phyloP scores from a whole-genome alignment of 345 rosid species.

The Diplotaxis tenuifolia region DNA sequence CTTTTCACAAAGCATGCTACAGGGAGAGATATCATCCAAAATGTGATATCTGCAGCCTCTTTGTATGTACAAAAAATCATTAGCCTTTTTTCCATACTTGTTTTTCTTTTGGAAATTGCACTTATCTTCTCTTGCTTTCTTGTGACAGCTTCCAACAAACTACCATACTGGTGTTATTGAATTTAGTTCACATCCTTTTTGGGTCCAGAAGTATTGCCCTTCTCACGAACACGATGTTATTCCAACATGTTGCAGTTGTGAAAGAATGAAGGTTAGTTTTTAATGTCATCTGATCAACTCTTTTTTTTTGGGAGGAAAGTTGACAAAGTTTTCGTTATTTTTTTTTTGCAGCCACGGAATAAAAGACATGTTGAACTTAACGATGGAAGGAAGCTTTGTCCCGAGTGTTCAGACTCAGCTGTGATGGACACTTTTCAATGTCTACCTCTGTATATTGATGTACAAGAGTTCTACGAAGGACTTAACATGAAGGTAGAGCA shows the following conservation, averaged over 20 bases:
- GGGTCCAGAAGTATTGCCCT: conserved; percentile 97
- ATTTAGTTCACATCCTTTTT: conserved; percentile 98
- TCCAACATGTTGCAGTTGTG: conserved; percentile 98
- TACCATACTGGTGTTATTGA: conserved; percentile 85
- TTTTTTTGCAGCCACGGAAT: conserved; percentile 59
- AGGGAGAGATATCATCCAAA: conserved; percentile 87
- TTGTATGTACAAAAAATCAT: conserved; percentile 56
- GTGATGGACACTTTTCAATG: conserved; percentile 86
- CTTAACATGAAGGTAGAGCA: conserved; percentile 88
- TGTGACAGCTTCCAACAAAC: conserved; percentile 88
- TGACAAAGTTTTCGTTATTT: conserved; percentile 16
- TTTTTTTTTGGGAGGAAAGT: conserved; percentile 4
- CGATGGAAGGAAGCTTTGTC: conserved; percentile 94
- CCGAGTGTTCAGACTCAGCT: conserved; percentile 95
- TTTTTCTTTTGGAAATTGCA: conserved; percentile 5
- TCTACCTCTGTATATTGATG: conserved; percentile 78
- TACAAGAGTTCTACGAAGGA: conserved; percentile 78
- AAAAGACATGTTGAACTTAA: conserved; percentile 63
- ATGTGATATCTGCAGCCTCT: conserved; percentile 91
- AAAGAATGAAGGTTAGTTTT: conserved; percentile 96
- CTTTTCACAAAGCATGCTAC: conserved; percentile 85
- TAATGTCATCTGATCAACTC: background rate
- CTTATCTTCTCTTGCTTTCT: conserved; percentile 27
- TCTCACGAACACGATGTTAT: conserved; percentile 87
- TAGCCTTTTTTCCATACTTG: background rate